These are phyloP conservation scores for Phytophthora tentaculata DNA, from an alignment of 352 stramenopile species.

Conservation along the genomic window DNA sequence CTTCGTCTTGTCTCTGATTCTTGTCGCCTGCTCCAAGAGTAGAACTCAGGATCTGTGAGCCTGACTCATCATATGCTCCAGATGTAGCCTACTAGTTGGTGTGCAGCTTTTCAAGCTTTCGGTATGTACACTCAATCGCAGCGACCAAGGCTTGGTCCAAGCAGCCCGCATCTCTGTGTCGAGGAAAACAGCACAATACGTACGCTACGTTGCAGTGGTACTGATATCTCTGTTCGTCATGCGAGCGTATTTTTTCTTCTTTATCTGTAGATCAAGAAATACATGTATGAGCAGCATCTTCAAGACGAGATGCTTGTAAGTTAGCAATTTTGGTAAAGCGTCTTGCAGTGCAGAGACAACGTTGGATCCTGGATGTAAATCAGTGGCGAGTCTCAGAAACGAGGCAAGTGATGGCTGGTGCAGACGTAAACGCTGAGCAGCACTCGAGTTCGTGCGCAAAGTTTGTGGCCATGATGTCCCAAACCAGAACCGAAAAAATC, in stretches of 20 bases:
- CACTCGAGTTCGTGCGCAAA: not conserved
- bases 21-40: constrained; percentile 22
- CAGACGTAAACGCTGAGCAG: constrained; percentile 37
- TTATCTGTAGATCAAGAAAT: not conserved
- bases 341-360: constrained; percentile 11
- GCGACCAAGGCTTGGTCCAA: too few relatives aligned
- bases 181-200: constrained; percentile 12
- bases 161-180: constrained; percentile 6
- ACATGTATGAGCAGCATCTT: constrained; percentile 25
- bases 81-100: constrained; percentile 19
- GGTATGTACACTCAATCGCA: too few relatives aligned
- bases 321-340: constrained; percentile 9
- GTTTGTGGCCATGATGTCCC: constrained; percentile 14
- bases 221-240: constrained; percentile 26
- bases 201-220: constrained; percentile 19
- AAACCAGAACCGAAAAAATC: constrained; percentile 13
- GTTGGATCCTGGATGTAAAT: constrained; percentile 28
- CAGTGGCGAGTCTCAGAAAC: constrained; percentile 32
- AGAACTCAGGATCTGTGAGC: constrained; percentile 27
- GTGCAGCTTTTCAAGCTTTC: constrained; percentile 12
- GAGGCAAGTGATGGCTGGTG: constrained; percentile 31
- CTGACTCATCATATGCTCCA: constrained; percentile 21
- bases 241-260: constrained; percentile 11
- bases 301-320: too few relatives aligned
- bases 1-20: constrained; percentile 17